Percentiles rank a stretch among this genome's conserved stretches.
Evolutionary conservation across 2,329 filamentous ascomycete genomes (phyloP).

Genomic region (Monilinia vaccinii-corymbosi): DNA sequence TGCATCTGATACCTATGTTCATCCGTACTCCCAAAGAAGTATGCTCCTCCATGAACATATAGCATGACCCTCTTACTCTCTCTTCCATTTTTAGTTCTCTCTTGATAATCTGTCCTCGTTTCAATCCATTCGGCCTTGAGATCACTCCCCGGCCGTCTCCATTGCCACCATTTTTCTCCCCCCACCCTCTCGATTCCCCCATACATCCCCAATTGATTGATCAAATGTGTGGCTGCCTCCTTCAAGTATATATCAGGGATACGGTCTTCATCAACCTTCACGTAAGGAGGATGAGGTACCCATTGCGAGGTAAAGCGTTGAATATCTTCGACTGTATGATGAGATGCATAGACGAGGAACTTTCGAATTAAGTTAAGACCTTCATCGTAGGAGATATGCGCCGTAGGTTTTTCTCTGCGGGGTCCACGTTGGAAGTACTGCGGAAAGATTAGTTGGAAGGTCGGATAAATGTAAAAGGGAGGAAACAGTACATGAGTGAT

Average conservation of each 20-base stretch:
- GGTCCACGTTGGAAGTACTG: conserved; percentile 77
- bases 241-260: conserved; percentile 57
- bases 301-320: conserved; percentile 87
- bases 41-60: conserved; percentile 89
- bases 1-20: conserved; percentile 99
- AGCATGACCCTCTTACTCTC: conserved; percentile 72
- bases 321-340: conserved; percentile 85
- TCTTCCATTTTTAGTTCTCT: conserved; percentile 53
- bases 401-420: conserved; percentile 70
- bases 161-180: conserved; percentile 82
- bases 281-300: conserved; percentile 84
- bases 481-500: conserved; percentile 66
- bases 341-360: conserved; percentile 77
- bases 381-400: conserved; percentile 89
- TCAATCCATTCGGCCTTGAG: conserved; percentile 92
- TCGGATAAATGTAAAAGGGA: background rate
- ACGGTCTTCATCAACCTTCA: conserved; percentile 61
- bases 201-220: conserved; percentile 65
- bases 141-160: conserved; percentile 57
- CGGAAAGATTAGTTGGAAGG: conserved; percentile 3
- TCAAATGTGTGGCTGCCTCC: conserved; percentile 57
- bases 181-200: conserved; percentile 73
- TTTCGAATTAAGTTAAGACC: conserved; percentile 78
- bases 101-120: conserved; percentile 74
- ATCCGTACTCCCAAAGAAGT: conserved; percentile 92